Evolutionary conservation across 306 rosid species (phyloP).

Genomic region (Rosa multiflora): DNA sequence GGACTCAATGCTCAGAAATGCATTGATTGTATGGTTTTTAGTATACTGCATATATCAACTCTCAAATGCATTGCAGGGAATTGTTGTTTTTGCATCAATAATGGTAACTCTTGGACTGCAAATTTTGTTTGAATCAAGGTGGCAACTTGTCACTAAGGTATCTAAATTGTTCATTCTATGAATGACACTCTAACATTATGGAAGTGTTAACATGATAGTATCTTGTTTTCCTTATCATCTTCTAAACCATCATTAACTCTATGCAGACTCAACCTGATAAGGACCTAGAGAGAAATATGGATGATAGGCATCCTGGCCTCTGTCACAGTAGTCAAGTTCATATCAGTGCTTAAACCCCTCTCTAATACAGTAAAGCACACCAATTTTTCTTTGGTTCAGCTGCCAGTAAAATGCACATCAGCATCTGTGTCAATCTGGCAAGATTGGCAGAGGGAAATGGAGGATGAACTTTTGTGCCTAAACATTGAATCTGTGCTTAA

Average conservation of each 20-base stretch:
- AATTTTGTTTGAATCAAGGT: constrained; percentile 73
- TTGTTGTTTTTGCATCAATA: constrained; percentile 84
- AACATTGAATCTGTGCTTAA: too few relatives aligned
- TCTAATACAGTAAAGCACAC: too few relatives aligned
- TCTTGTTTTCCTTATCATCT: background rate
- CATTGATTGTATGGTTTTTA: background rate
- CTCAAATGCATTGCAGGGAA: constrained; percentile 54
- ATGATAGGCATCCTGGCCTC: constrained; percentile 46
- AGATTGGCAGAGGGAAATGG: too few relatives aligned
- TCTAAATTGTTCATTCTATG: background rate
- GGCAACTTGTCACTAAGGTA: constrained; percentile 68
- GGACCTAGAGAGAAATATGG: constrained; percentile 66
- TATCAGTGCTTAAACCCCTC: too few relatives aligned
- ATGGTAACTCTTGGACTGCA: constrained; percentile 96
- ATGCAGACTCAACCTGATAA: constrained; percentile 66
- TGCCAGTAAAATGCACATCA: too few relatives aligned
- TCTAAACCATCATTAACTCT: background rate
- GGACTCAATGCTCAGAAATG: too few relatives aligned
- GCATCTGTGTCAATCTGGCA: too few relatives aligned
- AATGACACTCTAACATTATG: background rate
- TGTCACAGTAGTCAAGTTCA: too few relatives aligned
- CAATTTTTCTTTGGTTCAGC: too few relatives aligned
- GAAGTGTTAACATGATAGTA: background rate
- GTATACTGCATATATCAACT: background rate
- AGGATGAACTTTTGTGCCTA: too few relatives aligned